These are phyloP conservation scores for Xylaria nigripes DNA, from an alignment of 495 filamentous ascomycete species.

Conservation along the genomic window DNA sequence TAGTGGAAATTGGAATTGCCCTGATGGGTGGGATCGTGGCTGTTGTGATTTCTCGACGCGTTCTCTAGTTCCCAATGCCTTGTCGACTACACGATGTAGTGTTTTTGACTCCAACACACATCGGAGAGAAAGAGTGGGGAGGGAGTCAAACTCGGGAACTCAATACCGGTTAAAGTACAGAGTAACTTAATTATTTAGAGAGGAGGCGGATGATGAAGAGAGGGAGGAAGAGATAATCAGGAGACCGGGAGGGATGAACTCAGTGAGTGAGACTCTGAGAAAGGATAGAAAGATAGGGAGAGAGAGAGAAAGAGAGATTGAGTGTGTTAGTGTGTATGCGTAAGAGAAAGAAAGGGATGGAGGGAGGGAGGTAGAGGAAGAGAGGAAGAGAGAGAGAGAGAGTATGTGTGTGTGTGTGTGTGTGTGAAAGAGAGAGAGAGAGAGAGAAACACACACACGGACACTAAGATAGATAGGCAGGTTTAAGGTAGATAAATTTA, in stretches of 20 bases:
- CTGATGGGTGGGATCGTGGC: not conserved
- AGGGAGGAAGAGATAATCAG: not conserved
- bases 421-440: not conserved
- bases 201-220: not conserved
- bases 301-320: not conserved
- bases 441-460: not conserved
- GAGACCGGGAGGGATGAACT: too few relatives aligned
- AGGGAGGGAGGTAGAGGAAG: not conserved
- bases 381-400: not conserved
- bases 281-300: not conserved
- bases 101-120: not conserved
- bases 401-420: not conserved
- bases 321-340: not conserved
- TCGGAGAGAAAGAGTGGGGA: not conserved
- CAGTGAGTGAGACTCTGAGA: too few relatives aligned
- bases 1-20: conserved; percentile 3
- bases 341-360: not conserved
- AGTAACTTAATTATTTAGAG: too few relatives aligned
- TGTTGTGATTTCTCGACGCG: conserved; percentile 2
- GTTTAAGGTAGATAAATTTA: too few relatives aligned
- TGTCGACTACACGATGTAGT: not conserved
- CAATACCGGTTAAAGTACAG: too few relatives aligned
- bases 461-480: not conserved
- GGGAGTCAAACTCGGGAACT: too few relatives aligned
- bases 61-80: not conserved